Base-by-base conservation (phyloP, 495 filamentous ascomycete genomes). In the Annulohypoxylon bovei region DNA sequence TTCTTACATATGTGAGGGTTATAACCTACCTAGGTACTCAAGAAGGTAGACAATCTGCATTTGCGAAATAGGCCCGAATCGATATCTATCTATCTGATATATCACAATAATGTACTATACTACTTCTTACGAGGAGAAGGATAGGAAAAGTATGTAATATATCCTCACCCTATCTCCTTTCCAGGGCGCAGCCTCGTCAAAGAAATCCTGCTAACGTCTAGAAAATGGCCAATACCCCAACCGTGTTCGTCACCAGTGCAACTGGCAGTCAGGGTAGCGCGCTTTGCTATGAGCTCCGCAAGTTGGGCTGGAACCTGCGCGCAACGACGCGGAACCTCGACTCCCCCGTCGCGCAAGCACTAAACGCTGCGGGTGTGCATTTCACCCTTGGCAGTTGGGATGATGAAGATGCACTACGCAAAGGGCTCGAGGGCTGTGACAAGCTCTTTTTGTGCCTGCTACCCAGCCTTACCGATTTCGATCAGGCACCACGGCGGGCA, bases 191-290 rank as follows among this genome's bases (percentile, higher is more conserved):
- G 14, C 27, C 47, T 52, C 30, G 11, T 16, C 6, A 35, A 0
- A 32, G 25, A 54, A 6, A 30, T 6, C 50, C 54, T 57, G 27
- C 18, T 20, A 40, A 57, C 35, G 8, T 42, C 22, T 12, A n/a
- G 20, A 6, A 25, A n/a, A 57, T n/a, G 22, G 12, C 27, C 33
- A n/a, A 7, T 7, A 40, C 9, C 4, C 22, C 37, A 3, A 74
- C 63, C 35, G 75, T 81, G 39, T 79, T 81, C 68, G 75, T 82
- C 50, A 77, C 76, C 65, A 78, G 81, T 54, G 83, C 81, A 12
- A 85, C 81, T 11, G 83, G 83, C 49, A 76, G 71, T 46, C 83
- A 85, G 72, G 83, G 83, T 16, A 74, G 77, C n/a, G 81, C 78
- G 20, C 58, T 83, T 18, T 66, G 66, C 59, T 35, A 72, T 9